phyloP scores from a whole-genome alignment of 2,329 filamentous ascomycete species.

The Arthrocladium fulminans region DNA sequence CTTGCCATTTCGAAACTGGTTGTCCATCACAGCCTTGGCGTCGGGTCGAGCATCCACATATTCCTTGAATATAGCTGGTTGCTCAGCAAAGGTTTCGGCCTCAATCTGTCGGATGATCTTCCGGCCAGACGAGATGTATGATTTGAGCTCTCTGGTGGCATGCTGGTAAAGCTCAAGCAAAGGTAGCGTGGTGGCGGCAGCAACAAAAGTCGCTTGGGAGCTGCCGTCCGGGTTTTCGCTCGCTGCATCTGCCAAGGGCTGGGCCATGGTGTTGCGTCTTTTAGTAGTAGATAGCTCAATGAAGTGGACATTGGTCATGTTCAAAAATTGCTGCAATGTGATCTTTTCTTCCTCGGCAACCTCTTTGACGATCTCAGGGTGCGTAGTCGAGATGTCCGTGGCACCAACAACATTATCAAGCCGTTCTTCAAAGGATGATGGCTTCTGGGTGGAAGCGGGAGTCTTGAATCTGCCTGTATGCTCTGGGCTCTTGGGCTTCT shows the following conservation, averaged over 20 bases:
- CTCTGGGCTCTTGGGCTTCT: conserved; percentile 48
- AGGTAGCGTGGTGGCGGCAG: conserved; percentile 81
- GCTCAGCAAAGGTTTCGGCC: conserved; percentile 76
- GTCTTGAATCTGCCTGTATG: conserved; percentile 49
- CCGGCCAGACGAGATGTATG: conserved; percentile 88
- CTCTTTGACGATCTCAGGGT: conserved; percentile 11
- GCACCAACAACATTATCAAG: conserved; percentile 25
- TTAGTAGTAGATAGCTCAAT: conserved; percentile 98
- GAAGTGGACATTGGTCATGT: conserved; percentile 93
- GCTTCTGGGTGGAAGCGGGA: conserved; percentile 24
- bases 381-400: conserved; percentile 19
- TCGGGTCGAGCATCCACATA: conserved; percentile 80
- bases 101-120: conserved; percentile 87
- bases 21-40: conserved; percentile 81
- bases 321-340: conserved; percentile 82
- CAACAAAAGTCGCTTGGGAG: conserved; percentile 42
- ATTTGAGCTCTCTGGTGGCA: conserved; percentile 79
- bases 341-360: conserved; percentile 50
- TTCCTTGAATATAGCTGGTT: conserved; percentile 82
- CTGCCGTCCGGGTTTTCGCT: conserved; percentile 36
- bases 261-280: conserved; percentile 64
- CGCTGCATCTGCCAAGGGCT: conserved; percentile 9
- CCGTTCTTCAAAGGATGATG: conserved; percentile 24
- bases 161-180: conserved; percentile 94
- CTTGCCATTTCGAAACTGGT: conserved; percentile 95